Evolutionary conservation across 768 basidiomycete species (phyloP), one percentile per base, ranked within the genome.

Genomic region (Pholiota molesta): DNA sequence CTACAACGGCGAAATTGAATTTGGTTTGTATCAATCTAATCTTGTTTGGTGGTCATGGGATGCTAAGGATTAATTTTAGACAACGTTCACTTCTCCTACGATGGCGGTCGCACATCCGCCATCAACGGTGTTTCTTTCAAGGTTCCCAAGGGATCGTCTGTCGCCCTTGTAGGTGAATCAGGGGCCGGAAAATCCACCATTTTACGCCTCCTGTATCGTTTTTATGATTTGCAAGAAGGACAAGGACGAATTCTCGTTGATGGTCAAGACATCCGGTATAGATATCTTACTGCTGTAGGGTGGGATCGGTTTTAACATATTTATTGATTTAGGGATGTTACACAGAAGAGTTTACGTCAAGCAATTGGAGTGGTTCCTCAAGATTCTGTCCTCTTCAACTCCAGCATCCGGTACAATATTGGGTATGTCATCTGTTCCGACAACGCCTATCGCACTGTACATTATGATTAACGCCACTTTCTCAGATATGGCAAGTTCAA

Each of bases 281-380:
- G 49, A 21, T 35, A 21, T 6, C 44, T 13, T 42, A 26, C 6
- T 19, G 26, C 19, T 35, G 45, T 17, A 0, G 19, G 45, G 26
- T 52, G 17, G 26, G 51, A 31, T 16, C 55, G 29, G 54, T 52
- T 47, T 49, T 52, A 51, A 60, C 5, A 59, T 14, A 11, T 26
- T n/a, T 35, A 52, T 58, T 4, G 35, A 11, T 37, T 1, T 29
- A 87, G 91, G 35, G 86, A 95, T 61, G 85, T 98, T 6, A 95
- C 94, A 0, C 93, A 96, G 70, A 76, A 81, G 33, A 91, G 89
- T 58, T 75, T 97, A 21, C 83, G 95, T 35, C 83, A 86, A 64
- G 84, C 91, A 0, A 93, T 98, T 62, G 94, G 95, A 0, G 87
- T 98, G n/a, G 95, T 99, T 1, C 96, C 95, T 13, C 94, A 97